Base-by-base conservation (phyloP, 805 yeast genomes). In the Brettanomyces bruxellensis region DNA sequence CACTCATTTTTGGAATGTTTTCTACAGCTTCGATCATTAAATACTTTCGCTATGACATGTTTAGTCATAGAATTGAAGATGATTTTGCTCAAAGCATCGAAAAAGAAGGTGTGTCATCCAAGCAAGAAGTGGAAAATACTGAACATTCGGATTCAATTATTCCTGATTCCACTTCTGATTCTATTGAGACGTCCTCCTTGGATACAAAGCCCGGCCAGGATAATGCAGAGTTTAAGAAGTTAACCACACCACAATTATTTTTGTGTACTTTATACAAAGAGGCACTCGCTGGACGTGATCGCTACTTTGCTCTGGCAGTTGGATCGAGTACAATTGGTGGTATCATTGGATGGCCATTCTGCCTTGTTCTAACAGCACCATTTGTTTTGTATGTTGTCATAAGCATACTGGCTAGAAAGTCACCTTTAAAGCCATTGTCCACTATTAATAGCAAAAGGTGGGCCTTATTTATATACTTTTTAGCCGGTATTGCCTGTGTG, bases 281-380 rank as follows among this genome's bases (percentile, higher is more conserved):
- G n/a, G 40, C 50, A 23, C 43, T 38, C 37, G 47, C 54, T 7
- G 37, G 58, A 1, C 54, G 51, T 34, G 52, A 56, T 9, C 55
- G 53, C 40, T 50, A 49, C 30, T 61, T 56, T 45, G 56, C 65
- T 3, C 25, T 54, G n/a, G 65, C 71, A 3, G 59, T 75, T 3
- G 48, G 69, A 1, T 73, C 73, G 69, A 68, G 73, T 35, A 62
- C 75, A 22, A 51, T 84, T n/a, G 95, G 89, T 4, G 91, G 91
- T 0, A 57, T 90, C 2, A 51, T 85, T 30, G 97, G 97, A 1
- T 91, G 97, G 97, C 97, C 97, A 1, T 91, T 90, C 62, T 76
- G 83, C 0, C 62, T 86, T 47, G 79, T 75, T 0, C 62, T 88
- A 47, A 79, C 80, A 2, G 52, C 76, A 1, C 93, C 96, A 1